Evolutionary conservation across 352 stramenopile species (phyloP).

Genomic region (Pythium oligandrum): DNA sequence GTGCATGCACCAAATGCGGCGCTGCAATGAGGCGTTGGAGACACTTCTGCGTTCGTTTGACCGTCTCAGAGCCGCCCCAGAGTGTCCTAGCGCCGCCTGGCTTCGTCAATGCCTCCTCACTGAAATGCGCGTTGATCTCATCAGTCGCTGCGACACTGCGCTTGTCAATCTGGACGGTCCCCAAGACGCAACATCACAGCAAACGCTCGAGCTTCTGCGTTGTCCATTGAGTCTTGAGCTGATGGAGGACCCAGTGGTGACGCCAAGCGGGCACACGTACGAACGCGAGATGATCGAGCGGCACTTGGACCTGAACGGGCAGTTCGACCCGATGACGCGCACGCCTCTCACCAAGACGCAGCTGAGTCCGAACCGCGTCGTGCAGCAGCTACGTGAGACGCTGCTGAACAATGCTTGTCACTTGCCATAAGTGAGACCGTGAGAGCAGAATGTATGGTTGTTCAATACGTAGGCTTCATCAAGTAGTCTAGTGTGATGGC

Average conservation of each 20-base stretch:
- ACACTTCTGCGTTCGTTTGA: too few relatives aligned
- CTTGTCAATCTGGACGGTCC: neutral
- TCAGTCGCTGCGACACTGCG: neutral
- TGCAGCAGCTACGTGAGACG: neutral
- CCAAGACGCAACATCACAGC: neutral
- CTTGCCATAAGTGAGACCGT: too few relatives aligned
- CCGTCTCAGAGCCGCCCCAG: too few relatives aligned
- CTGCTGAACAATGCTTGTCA: too few relatives aligned
- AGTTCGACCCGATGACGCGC: slow-evolving; percentile 54
- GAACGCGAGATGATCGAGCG: slow-evolving; percentile 64
- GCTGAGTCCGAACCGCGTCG: slow-evolving; percentile 46
- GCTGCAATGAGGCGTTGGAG: too few relatives aligned
- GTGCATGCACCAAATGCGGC: too few relatives aligned
- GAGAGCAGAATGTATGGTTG: too few relatives aligned
- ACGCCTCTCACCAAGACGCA: slow-evolving; percentile 42
- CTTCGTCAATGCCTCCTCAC: too few relatives aligned
- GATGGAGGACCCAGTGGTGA: slow-evolving; percentile 66
- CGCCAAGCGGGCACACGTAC: slow-evolving; percentile 54
- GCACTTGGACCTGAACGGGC: slow-evolving; percentile 50
- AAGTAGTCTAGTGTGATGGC: too few relatives aligned
- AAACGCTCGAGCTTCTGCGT: slow-evolving; percentile 37
- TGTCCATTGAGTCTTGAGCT: slow-evolving; percentile 58
- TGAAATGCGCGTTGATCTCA: too few relatives aligned
- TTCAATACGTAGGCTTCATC: too few relatives aligned
- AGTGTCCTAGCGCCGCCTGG: too few relatives aligned